Percentiles rank a stretch among this genome's conserved stretches.
Conservation (phyloP, 176 grass and related monocot species). For the Cymbopogon citratus region DNA sequence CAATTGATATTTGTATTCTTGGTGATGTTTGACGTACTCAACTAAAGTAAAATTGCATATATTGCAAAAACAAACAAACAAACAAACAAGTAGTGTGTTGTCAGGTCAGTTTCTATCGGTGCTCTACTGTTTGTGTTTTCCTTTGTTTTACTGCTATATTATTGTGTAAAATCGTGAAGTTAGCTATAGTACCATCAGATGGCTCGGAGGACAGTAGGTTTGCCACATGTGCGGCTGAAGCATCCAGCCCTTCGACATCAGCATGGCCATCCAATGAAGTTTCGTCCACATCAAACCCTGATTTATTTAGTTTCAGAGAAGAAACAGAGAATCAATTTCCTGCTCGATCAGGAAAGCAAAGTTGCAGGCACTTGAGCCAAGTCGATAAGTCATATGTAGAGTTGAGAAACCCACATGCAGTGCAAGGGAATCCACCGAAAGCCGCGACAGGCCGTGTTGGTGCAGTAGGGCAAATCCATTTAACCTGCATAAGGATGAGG, state of each 20-base stretch:
- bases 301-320: conserved; percentile 16
- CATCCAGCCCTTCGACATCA: conserved; percentile 74
- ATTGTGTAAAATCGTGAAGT: background rate
- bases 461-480: conserved; percentile 98
- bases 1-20: background rate
- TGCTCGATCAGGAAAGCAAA: conserved; percentile 8
- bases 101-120: background rate
- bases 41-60: background rate
- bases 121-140: background rate
- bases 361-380: background rate
- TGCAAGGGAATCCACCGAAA: conserved; percentile 95
- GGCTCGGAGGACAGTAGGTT: conserved; percentile 85
- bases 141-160: background rate
- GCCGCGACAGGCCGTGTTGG: conserved; percentile 74
- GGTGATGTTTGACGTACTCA: background rate
- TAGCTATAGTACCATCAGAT: conserved; percentile 60
- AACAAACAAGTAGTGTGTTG: background rate
- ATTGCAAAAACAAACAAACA: background rate
- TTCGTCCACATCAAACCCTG: conserved; percentile 90
- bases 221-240: conserved; percentile 72
- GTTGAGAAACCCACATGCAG: conserved; percentile 71
- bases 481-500: conserved; percentile 54
- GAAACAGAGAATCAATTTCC: background rate
- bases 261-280: conserved; percentile 71
- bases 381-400: background rate